Evolutionary conservation across 495 filamentous ascomycete genomes (phyloP).

Genomic region (Rhypophila decipiens): DNA sequence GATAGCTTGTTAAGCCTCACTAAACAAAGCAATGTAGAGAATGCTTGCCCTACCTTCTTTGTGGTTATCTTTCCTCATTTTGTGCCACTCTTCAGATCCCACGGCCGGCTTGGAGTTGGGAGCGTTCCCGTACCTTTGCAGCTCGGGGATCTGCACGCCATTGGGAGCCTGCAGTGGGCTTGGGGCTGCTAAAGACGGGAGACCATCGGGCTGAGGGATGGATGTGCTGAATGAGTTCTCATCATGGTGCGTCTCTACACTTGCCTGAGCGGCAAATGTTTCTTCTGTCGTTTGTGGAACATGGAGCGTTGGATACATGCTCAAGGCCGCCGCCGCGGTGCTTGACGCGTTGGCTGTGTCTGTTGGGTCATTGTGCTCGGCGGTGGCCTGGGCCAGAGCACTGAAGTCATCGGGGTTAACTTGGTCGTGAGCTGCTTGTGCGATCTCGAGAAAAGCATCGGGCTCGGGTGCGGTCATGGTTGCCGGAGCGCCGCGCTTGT

Average conservation of each 20-base stretch:
- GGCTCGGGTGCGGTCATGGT: slow-evolving; percentile 28
- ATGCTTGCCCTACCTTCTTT: slow-evolving; percentile 74
- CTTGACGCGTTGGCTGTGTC: slow-evolving; percentile 50
- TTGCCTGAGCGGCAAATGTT: slow-evolving; percentile 45
- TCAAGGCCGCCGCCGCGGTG: slow-evolving; percentile 64
- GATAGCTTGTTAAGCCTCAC: background rate
- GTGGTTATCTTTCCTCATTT: slow-evolving; percentile 94
- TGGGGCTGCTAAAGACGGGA: slow-evolving; percentile 40
- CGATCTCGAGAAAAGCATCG: slow-evolving; percentile 39
- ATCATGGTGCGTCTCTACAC: slow-evolving; percentile 21
- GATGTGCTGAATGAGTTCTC: slow-evolving; percentile 24
- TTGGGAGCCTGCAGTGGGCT: slow-evolving; percentile 23
- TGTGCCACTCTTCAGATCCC: slow-evolving; percentile 96
- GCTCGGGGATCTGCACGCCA: slow-evolving; percentile 21
- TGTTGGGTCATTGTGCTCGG: slow-evolving; percentile 38
- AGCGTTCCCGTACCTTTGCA: slow-evolving; percentile 14
- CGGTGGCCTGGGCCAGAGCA: slow-evolving; percentile 41
- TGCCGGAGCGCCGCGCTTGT: slow-evolving; percentile 37
- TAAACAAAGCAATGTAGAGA: background rate
- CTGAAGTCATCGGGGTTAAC: slow-evolving; percentile 41
- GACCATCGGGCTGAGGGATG: slow-evolving; percentile 43
- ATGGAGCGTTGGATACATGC: slow-evolving; percentile 61
- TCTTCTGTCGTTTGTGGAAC: slow-evolving; percentile 66
- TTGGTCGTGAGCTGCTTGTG: slow-evolving; percentile 38
- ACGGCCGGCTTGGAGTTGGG: slow-evolving; percentile 68